Evolutionary conservation across 257 asterid genomes (phyloP).

Genomic region (Ehretia macrophylla): DNA sequence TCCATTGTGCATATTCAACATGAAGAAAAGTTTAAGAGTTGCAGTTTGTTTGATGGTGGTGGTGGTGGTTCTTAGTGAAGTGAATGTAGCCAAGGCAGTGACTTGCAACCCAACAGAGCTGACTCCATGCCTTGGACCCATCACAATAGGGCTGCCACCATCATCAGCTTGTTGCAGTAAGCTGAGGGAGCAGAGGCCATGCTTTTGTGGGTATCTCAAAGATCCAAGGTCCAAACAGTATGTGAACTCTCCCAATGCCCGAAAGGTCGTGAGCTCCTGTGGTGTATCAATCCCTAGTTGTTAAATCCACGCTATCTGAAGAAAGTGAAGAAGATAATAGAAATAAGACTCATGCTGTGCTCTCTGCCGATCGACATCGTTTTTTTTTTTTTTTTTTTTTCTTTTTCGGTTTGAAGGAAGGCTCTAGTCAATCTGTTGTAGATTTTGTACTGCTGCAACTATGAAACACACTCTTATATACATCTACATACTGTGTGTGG

Average conservation of each 20-base stretch:
- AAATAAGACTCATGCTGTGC: too few relatives aligned
- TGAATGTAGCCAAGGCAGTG: conserved; percentile 11
- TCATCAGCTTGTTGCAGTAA: conserved; percentile 16
- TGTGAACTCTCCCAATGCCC: conserved; percentile 24
- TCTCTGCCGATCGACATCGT: too few relatives aligned
- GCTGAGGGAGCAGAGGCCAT: conserved; percentile 24
- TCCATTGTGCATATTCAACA: too few relatives aligned
- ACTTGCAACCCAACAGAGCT: conserved; percentile 13
- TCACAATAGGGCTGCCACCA: background rate
- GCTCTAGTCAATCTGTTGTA: too few relatives aligned
- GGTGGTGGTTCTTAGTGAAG: background rate
- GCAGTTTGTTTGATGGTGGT: background rate
- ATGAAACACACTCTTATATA: too few relatives aligned
- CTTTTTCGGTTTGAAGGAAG: too few relatives aligned
- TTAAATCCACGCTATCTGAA: background rate
- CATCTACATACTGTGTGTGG: too few relatives aligned
- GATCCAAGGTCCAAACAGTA: conserved; percentile 17
- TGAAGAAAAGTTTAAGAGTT: background rate
- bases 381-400: too few relatives aligned
- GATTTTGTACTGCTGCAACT: too few relatives aligned
- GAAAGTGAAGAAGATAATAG: too few relatives aligned
- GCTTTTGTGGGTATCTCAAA: conserved; percentile 23
- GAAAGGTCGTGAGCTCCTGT: conserved; percentile 15
- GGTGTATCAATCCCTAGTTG: conserved; percentile 11
- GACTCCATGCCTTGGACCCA: conserved; percentile 8